Conservation (phyloP, 148 eudicot species). For the Suaeda aralocaspica region DNA sequence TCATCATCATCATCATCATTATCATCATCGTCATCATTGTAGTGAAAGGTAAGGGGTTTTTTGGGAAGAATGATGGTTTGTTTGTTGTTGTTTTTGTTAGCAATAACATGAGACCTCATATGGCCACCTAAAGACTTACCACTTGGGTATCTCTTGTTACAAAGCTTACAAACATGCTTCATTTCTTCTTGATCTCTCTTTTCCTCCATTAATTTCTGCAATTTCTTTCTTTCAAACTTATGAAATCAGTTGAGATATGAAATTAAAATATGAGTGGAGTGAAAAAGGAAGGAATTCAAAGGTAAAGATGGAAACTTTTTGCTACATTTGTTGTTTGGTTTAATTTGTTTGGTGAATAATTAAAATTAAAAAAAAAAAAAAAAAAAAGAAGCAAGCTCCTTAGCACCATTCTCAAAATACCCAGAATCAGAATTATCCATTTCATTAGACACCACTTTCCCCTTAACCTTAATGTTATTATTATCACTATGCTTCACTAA, state of each 20-base stretch:
- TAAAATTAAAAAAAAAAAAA: too few species aligned
- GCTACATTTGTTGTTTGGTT: too few species aligned
- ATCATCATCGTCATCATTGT: conserved; percentile 21
- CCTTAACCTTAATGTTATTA: neutral
- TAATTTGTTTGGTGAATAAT: too few species aligned
- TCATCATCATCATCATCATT: conserved; percentile 26
- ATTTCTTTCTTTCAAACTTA: too few species aligned
- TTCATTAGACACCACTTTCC: too few species aligned
- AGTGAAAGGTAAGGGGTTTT: conserved; percentile 31
- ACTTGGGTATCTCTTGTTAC: conserved; percentile 57
- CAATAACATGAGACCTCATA: conserved; percentile 73
- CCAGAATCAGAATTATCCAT: conserved; percentile 72
- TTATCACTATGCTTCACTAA: neutral
- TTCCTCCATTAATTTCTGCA: conserved; percentile 35
- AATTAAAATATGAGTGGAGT: too few species aligned
- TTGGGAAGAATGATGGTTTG: conserved; percentile 2
- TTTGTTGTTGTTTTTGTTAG: conserved; percentile 28
- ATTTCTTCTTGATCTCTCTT: conserved; percentile 37
- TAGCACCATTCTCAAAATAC: conserved; percentile 58
- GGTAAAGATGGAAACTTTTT: too few species aligned
- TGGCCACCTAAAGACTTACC: conserved; percentile 85
- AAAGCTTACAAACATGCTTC: conserved; percentile 58
- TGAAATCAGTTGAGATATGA: too few species aligned
- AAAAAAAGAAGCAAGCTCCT: too few species aligned
- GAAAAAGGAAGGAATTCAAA: too few species aligned